These are phyloP conservation scores for Neckera pumila DNA, from an alignment of 225 moss, liverwort and hornwort species.

Conservation along the genomic window DNA sequence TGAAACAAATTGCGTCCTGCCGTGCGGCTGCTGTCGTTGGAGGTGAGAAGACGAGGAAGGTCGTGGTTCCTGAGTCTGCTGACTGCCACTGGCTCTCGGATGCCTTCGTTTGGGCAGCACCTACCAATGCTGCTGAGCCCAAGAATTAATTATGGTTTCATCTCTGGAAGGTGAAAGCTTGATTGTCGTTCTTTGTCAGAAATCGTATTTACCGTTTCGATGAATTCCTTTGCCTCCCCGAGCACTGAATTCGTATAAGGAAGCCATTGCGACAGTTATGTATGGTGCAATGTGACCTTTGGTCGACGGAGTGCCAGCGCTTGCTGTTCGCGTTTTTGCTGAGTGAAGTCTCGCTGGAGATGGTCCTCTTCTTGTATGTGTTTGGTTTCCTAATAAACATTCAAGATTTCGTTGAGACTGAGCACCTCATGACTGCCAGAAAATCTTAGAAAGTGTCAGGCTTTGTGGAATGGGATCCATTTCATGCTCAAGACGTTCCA, in stretches of 20 bases:
- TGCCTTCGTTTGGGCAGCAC: constrained; percentile 42
- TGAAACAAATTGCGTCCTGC: constrained; percentile 45
- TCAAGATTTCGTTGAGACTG: background rate
- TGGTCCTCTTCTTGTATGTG: constrained; percentile 9
- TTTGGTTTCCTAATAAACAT: constrained; percentile 6
- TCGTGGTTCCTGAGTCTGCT: background rate
- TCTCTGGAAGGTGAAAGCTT: background rate
- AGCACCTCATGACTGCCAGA: background rate
- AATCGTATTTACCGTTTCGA: background rate
- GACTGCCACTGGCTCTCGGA: constrained; percentile 46
- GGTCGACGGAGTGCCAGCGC: background rate
- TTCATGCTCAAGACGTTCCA: background rate
- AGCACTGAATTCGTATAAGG: background rate
- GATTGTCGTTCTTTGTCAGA: background rate
- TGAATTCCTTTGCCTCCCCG: background rate
- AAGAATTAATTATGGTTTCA: background rate
- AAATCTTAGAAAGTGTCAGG: background rate
- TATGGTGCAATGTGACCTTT: background rate
- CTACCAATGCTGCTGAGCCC: background rate
- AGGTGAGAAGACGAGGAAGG: constrained; percentile 8
- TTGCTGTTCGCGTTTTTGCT: constrained; percentile 19
- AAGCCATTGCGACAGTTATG: background rate
- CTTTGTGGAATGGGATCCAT: background rate
- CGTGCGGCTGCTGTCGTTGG: background rate
- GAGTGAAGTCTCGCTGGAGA: constrained; percentile 16